These are phyloP conservation scores for Sideroxylon spinosum DNA, from an alignment of 179 eudicot species.

Conservation along the genomic window DNA sequence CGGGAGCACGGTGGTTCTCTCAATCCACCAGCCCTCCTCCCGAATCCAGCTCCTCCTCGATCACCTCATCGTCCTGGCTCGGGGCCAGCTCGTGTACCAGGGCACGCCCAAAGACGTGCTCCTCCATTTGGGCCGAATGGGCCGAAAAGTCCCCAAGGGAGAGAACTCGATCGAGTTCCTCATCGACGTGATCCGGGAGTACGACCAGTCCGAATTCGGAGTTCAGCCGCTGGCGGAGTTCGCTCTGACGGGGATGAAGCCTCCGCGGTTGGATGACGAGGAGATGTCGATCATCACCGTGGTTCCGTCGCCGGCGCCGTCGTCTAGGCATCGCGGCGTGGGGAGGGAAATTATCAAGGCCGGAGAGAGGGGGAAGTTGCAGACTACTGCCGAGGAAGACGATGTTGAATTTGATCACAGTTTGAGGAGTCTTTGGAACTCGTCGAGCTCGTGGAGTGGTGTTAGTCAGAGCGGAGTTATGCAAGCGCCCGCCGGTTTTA, in stretches of 20 bases:
- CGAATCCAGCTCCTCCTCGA: slow-evolving; percentile 39
- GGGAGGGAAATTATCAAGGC: background rate
- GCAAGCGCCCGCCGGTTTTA: background rate
- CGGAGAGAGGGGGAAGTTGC: no score
- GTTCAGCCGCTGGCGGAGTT: slow-evolving; percentile 41
- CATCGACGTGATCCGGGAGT: slow-evolving; percentile 37
- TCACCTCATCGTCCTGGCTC: slow-evolving; percentile 41
- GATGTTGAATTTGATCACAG: slow-evolving; percentile 31
- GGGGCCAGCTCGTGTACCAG: slow-evolving; percentile 50
- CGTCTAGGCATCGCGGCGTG: background rate
- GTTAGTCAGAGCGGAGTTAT: slow-evolving; percentile 25
- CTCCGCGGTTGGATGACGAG: slow-evolving; percentile 28
- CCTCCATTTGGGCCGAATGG: slow-evolving; percentile 35
- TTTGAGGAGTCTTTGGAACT: slow-evolving; percentile 36
- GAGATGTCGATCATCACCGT: slow-evolving; percentile 23
- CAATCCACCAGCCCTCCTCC: slow-evolving; percentile 47
- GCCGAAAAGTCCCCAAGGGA: slow-evolving; percentile 33
- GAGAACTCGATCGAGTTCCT: slow-evolving; percentile 35
- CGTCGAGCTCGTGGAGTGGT: slow-evolving; percentile 30
- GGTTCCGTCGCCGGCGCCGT: slow-evolving; percentile 23
- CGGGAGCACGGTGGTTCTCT: slow-evolving; percentile 44
- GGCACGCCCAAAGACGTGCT: slow-evolving; percentile 40
- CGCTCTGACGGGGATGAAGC: slow-evolving; percentile 43
- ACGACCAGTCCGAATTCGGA: slow-evolving; percentile 39
- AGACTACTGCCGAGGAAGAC: background rate